Base-by-base conservation (phyloP, 164 flowering plant species). In the Malania oleifera region DNA sequence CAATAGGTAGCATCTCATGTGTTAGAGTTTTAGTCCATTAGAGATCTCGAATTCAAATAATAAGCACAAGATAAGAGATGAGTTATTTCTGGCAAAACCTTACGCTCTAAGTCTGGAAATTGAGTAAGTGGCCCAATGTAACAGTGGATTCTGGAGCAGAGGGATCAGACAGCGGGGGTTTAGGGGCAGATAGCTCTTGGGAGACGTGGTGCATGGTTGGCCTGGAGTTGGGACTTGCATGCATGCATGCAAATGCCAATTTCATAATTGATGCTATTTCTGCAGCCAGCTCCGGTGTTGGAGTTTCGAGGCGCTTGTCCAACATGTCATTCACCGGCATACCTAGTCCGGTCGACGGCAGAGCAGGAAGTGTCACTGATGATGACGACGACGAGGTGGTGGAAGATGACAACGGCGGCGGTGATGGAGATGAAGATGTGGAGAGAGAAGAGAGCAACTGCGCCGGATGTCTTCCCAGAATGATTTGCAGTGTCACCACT, bases 401-500 rank as follows among this genome's bases (percentile, higher is more conserved):
- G n/a, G 18, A 17, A n/a, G n/a, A n/a, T n/a, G n/a, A n/a, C n/a
- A n/a, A 20, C 7, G 50, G 2, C 7, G 9, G 1, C 14, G 50
- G 2, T 46, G 50, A 46, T 3, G 44, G 13, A 40, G 44, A 40
- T 12, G 50, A 5, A 7, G 27, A 17, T 7, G 62, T n/a, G 2
- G 49, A 25, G 1, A 19, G 34, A 18, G 47, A 51, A 23, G 52
- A n/a, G 2, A 65, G 25, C 13, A 65, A 4, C 9, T 65, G 53
- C 15, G 61, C 65, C 7, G 71, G 75, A 59, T 67, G 68, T 19
- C 13, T 34, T 15, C 75, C 75, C n/a, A 38, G 54, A 2, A 71
- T 54, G 29, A 63, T 48, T 34, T 71, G 71, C 53, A 71, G 0
- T 25, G 62, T 37, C 15, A 67, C 15, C 5, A 67, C 66, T 7